Evolutionary conservation across 306 rosid species (phyloP), one percentile per base, ranked within the genome.

Genomic region (Ochetophila trinervis): DNA sequence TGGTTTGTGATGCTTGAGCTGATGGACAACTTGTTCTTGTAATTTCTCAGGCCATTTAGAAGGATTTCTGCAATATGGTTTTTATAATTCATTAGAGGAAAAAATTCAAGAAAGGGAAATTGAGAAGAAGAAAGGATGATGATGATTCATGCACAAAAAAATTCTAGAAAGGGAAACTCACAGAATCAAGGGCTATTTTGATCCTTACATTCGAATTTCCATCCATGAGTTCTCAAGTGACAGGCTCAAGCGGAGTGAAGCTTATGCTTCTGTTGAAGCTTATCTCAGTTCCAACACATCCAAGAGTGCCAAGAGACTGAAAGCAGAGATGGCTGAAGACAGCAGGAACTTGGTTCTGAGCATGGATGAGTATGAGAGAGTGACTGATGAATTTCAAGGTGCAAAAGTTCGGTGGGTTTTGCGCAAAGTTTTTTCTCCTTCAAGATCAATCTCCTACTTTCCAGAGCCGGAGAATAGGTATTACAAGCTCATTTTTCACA

Each of bases 361-460:
- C 34, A 88, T 88, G 89, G 96, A 91, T 62, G 97, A 91, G 75
- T 68, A 71, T 8, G 97, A 86, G 57, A 83, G 85, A 37, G 97
- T 88, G n/a, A 84, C 80, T 0, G 97, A 91, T 55, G 88, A 83
- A 0, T 86, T 63, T 20, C 42, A 65, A 5, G 94, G 96, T 1
- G 83, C 69, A 0, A 76, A 78, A 49, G 80, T 91, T 14, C 79
- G 89, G 90, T 91, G 97, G 97, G 65, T 80, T 8, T 69, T 73
- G 9, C 84, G 76, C 82, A 88, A 78, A 55, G 45, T 73, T 1
- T 61, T 80, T 57, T 74, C 85, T 1, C 57, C 79, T 0, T 8
- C 81, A 3, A 76, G 91, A 59, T 56, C 83, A n/a, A 74, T 84
- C 85, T 50, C 83, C 3, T 74, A 78, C 23, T 86, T 82, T 52